phyloP scores from a whole-genome alignment of 371 early-diverging fungal species.

The Syncephalastrum monosporum region DNA sequence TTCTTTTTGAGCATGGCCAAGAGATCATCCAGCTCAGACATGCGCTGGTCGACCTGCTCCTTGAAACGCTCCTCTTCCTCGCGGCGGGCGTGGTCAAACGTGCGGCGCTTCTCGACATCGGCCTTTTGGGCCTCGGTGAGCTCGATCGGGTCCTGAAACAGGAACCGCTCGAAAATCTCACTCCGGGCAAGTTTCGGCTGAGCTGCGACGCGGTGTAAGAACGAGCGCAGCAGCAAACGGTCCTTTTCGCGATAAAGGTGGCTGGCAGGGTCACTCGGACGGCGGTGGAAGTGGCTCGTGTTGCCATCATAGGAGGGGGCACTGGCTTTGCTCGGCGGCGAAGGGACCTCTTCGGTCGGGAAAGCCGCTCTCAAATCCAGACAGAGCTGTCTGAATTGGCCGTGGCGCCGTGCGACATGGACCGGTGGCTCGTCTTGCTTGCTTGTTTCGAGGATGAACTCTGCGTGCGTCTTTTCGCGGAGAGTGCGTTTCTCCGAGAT shows the following conservation, averaged over 20 bases:
- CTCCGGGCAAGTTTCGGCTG: conserved; percentile 36
- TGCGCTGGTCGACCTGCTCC: conserved; percentile 44
- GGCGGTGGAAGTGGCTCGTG: conserved; percentile 3
- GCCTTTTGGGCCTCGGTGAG: conserved; percentile 35
- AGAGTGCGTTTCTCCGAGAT: conserved; percentile 23
- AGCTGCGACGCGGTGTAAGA: conserved; percentile 36
- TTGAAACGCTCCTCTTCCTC: conserved; percentile 44
- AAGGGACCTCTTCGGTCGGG: conserved; percentile 26
- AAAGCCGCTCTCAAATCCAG: conserved; percentile 25
- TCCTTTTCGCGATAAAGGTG: conserved; percentile 47
- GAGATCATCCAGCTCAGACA: conserved; percentile 43
- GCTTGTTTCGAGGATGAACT: conserved; percentile 25
- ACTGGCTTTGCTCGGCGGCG: conserved; percentile 26
- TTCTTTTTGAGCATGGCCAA: conserved; percentile 48
- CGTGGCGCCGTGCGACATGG: conserved; percentile 37
- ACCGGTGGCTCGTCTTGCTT: conserved; percentile 12
- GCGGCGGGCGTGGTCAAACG: conserved; percentile 36
- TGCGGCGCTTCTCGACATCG: conserved; percentile 37
- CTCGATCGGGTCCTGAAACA: conserved; percentile 37
- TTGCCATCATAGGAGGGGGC: conserved; percentile 14
- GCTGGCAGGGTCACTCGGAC: background rate
- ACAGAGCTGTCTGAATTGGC: conserved; percentile 34
- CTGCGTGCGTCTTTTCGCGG: conserved; percentile 27
- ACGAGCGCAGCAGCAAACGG: conserved; percentile 48
- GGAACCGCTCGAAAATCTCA: conserved; percentile 33